Percentiles rank a stretch among this genome's conserved stretches.
These are phyloP conservation scores for Leptographium radiaticola DNA, from an alignment of 2,329 filamentous ascomycete species.

Conservation along the genomic window DNA sequence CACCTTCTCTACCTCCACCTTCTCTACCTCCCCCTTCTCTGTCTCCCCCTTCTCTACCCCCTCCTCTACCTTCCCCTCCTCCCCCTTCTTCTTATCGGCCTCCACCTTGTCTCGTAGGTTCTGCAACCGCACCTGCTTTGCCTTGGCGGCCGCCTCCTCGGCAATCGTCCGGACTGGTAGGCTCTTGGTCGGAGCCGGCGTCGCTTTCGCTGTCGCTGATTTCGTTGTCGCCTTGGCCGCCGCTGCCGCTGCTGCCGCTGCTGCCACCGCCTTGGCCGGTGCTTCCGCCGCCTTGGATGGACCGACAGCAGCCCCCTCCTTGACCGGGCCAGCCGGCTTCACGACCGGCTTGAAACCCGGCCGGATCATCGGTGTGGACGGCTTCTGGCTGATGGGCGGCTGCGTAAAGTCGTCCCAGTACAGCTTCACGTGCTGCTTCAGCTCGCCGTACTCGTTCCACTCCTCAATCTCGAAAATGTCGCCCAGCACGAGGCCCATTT, in stretches of 20 bases:
- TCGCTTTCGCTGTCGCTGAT: conserved; percentile 6
- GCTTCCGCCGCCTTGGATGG: conserved; percentile 10
- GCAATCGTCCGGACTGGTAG: conserved; percentile 41
- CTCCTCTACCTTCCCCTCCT: conserved; percentile 1
- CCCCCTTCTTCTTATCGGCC: conserved; percentile 7
- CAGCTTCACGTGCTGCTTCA: conserved; percentile 71
- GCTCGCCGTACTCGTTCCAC: conserved; percentile 97
- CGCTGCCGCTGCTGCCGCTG: conserved; percentile 10
- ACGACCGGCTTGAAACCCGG: not conserved
- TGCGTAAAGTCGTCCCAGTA: conserved; percentile 51
- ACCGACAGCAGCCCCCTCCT: not conserved
- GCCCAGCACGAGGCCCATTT: conserved; percentile 72
- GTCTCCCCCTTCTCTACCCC: not conserved
- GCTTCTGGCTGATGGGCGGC: conserved; percentile 39
- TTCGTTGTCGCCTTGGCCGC: conserved; percentile 14
- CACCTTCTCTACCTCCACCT: not conserved
- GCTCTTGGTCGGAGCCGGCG: conserved; percentile 7
- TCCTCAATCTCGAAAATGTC: conserved; percentile 92
- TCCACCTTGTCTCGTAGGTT: conserved; percentile 38
- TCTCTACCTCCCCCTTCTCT: not conserved
- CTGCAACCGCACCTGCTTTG: conserved; percentile 45
- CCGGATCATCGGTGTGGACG: conserved; percentile 22
- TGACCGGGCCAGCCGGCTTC: not conserved
- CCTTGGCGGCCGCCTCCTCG: conserved; percentile 53
- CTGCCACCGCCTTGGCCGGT: conserved; percentile 10